Base-by-base conservation (phyloP, 257 asterid species). In the Lantana camara region DNA sequence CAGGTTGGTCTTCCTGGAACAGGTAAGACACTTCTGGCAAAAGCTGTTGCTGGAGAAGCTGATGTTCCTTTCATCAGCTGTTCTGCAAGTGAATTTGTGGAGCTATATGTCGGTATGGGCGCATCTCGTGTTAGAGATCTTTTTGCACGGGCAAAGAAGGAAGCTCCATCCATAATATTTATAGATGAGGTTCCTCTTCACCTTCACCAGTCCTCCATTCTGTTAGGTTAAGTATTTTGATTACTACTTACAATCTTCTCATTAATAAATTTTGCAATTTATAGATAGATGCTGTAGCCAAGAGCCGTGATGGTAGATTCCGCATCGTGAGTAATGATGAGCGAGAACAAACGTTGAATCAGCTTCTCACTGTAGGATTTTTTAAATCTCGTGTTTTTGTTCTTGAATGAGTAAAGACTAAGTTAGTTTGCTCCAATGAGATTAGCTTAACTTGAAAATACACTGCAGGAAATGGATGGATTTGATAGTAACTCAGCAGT, bases 1-100 rank as follows among this genome's bases (percentile, higher is more conserved):
- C 79, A 94, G 99, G 96, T 94, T 40, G 99, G 99, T 74, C 93
- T 88, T 37, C 99, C 98, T 1, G 99, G 99, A 82, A 94, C 99
- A 55, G 99, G 99, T 71, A 94, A 90, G 85, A 94, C 99, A 70
- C 96, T 94, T 69, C 67, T 94, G 73, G 99, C 99, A 40, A 94
- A 94, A 83, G 99, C 99, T 63, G 96, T 94, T 50, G 97, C 99
- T 35, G 99, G 99, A 45, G 99, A 93, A 81, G 97, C 99, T 67
- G 96, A 90, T 63, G 97, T 93, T 61, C 97, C 99, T 32, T 93
- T 93, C 82, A 82, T 93, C 68, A 93, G 99, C 85, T 93, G 99
- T 83, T 93, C 97, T 32, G 99, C 97, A 13, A 93, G 99, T 53
- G 99, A 94, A 83, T 94, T 94, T 77, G 99, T 94, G 12, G 99